These are phyloP conservation scores for Backusella macrospora DNA, from an alignment of 192 early-diverging fungal genomes.

Conservation along the genomic window DNA sequence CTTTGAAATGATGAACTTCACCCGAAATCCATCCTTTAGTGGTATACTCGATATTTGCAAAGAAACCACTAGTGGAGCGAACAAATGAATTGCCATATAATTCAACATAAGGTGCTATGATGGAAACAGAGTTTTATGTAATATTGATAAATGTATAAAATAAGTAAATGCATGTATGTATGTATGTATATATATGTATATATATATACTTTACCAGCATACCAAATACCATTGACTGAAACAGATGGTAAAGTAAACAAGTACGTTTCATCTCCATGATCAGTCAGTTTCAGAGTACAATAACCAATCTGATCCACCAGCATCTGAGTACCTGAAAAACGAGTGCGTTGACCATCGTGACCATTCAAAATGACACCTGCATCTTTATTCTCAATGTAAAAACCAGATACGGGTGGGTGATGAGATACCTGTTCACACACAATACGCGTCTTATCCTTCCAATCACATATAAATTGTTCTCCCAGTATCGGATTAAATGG, in stretches of 20 bases:
- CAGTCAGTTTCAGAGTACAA: constrained; percentile 62
- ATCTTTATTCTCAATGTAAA: constrained; percentile 64
- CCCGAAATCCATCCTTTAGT: constrained; percentile 80
- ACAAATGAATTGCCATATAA: constrained; percentile 65
- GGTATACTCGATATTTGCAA: constrained; percentile 70
- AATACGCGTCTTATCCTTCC: constrained; percentile 62
- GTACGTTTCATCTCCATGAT: constrained; percentile 64
- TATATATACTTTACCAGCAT: constrained; percentile 31
- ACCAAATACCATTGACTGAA: constrained; percentile 74
- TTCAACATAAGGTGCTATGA: constrained; percentile 53
- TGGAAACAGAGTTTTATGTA: neutral
- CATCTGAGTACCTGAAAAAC: constrained; percentile 74
- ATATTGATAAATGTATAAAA: neutral
- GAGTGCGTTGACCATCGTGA: constrained; percentile 70
- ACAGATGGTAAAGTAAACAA: constrained; percentile 74
- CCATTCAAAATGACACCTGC: constrained; percentile 63
- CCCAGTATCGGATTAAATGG: constrained; percentile 75
- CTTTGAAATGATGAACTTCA: constrained; percentile 79
- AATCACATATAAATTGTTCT: constrained; percentile 65
- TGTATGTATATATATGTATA: neutral
- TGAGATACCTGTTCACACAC: constrained; percentile 73
- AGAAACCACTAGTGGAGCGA: constrained; percentile 60
- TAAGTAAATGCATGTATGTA: neutral
- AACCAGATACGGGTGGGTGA: constrained; percentile 73
- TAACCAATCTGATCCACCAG: constrained; percentile 80